Percentiles rank a stretch among this genome's conserved stretches.
These are phyloP conservation scores for Candida glaebosa DNA, from an alignment of 805 yeast species.

Conservation along the genomic window DNA sequence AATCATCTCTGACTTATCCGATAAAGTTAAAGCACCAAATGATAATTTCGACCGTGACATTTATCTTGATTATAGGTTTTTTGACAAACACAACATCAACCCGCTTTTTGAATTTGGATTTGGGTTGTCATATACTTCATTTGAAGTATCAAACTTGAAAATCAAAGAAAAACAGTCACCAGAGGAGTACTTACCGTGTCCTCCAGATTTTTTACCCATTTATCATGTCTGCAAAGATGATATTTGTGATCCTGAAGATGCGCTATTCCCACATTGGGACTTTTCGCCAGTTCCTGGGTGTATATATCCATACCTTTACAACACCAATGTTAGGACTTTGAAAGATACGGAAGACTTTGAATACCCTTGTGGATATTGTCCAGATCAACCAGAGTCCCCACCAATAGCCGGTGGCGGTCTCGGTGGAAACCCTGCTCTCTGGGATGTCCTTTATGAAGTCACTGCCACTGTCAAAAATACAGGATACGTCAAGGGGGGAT, in stretches of 20 bases:
- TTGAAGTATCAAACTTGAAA: conserved; percentile 31
- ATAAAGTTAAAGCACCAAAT: conserved; percentile 35
- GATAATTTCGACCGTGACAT: conserved; percentile 46
- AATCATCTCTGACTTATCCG: conserved; percentile 33
- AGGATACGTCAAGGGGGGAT: conserved; percentile 45
- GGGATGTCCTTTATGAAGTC: conserved; percentile 49
- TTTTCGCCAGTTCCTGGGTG: conserved; percentile 52
- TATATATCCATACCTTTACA: conserved; percentile 52
- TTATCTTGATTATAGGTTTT: conserved; percentile 54
- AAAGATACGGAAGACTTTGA: conserved; percentile 36
- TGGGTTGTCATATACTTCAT: conserved; percentile 55
- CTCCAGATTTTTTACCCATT: conserved; percentile 44
- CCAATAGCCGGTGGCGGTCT: conserved; percentile 47
- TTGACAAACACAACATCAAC: conserved; percentile 51
- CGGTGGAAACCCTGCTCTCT: conserved; percentile 60
- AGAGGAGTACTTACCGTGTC: conserved; percentile 43
- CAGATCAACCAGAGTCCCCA: conserved; percentile 33
- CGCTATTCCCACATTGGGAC: conserved; percentile 50
- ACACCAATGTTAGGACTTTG: conserved; percentile 29
- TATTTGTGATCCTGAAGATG: conserved; percentile 52
- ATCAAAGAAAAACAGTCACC: conserved; percentile 42
- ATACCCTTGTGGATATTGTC: conserved; percentile 36
- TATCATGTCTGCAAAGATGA: conserved; percentile 42
- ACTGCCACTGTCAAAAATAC: conserved; percentile 44
- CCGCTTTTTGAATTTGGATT: conserved; percentile 62